phyloP scores from a whole-genome alignment of 2,329 filamentous ascomycete genomes.

The Aspergillus awamori region DNA sequence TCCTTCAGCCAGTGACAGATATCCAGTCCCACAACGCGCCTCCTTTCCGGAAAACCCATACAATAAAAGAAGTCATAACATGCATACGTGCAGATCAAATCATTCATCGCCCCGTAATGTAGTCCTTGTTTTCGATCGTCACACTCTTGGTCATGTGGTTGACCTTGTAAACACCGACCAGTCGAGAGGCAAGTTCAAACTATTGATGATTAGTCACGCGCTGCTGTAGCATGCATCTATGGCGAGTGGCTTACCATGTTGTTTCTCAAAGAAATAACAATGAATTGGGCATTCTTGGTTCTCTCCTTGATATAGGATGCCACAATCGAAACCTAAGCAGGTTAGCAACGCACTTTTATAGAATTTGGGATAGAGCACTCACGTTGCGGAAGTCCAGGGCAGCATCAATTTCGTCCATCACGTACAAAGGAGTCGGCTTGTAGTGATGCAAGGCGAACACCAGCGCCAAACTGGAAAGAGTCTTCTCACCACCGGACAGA shows the following conservation, averaged over 20 bases:
- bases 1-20: constrained; percentile 2
- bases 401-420: constrained; percentile 99
- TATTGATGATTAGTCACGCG: constrained; percentile 21
- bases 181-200: constrained; percentile 91
- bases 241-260: constrained; percentile 69
- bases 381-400: constrained; percentile 97
- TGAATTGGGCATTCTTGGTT: constrained; percentile 98
- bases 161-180: constrained; percentile 98
- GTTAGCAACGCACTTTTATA: constrained; percentile 14
- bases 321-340: constrained; percentile 82
- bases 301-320: constrained; percentile 99
- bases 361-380: constrained; percentile 49
- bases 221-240: neutral
- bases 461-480: constrained; percentile 83
- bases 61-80: constrained; percentile 5
- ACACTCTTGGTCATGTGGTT: constrained; percentile 98
- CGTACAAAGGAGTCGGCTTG: constrained; percentile 94
- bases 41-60: constrained; percentile 5
- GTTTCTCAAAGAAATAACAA: constrained; percentile 95
- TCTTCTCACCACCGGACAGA: constrained; percentile 95
- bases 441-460: constrained; percentile 99
- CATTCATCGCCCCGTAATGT: constrained; percentile 53
- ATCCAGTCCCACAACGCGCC: constrained; percentile 3
- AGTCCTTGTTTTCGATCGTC: constrained; percentile 83
- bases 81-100: neutral